Evolutionary conservation across 345 rosid species (phyloP), one percentile per base, ranked within the genome.

Genomic region (Eucalyptus melliodora): DNA sequence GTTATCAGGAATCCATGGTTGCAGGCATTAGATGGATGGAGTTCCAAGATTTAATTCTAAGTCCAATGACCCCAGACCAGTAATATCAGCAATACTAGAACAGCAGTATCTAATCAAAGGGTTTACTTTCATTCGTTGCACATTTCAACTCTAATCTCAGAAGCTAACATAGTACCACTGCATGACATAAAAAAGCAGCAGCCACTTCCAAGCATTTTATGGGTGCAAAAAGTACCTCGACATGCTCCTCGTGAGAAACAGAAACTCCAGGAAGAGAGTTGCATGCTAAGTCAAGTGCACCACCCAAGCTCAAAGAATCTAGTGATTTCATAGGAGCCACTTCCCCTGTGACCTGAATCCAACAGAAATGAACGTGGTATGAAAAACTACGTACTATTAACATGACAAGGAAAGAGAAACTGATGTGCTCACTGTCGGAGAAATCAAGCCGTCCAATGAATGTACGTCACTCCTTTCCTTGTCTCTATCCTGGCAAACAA

Each of bases 401-500:
- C 59, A 50, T 21, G 72, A 81, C 87, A 90, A 55, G 60, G 62
- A 91, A 89, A 55, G 87, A 59, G 89, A 88, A 92, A 80, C 34
- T 30, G 92, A 72, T 77, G 83, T 53, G 86, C 92, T 91, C 53
- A 93, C 94, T 90, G 69, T 86, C 86, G 88, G 90, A 89, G 89
- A 91, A 90, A 90, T 92, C 89, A 92, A 92, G 90, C 94, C 90
- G 50, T 85, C 95, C 90, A 87, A 62, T 67, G 94, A 87, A 89
- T 91, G 93, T n/a, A 26, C 21, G 45, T 81, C 90, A 60, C 89
- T 91, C 87, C 92, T 92, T 37, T 91, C 93, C 91, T 94, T 88
- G 90, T 94, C 96, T 86, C 90, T 91, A 50, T 90, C 95, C 99
- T 96, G 93, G 69, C 85, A 89, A 87, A 94, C 69, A 88, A 90